These are phyloP conservation scores for Ceratocystiopsis sp. DNA, from an alignment of 2,329 filamentous ascomycete genomes.

Conservation along the genomic window DNA sequence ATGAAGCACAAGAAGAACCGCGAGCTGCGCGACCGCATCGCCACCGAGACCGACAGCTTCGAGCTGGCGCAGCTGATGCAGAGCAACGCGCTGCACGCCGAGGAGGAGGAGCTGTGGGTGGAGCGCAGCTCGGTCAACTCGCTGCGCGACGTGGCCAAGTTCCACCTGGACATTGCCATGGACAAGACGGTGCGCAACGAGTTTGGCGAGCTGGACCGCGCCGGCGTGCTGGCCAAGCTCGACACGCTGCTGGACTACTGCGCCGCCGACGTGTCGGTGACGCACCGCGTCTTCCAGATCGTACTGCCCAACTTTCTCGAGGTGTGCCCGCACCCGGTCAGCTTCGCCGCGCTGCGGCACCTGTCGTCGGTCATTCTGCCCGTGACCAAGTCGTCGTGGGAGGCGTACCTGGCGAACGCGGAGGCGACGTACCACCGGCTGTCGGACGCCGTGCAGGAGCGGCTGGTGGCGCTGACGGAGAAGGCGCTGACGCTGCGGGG, in stretches of 20 bases:
- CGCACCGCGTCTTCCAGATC: conserved; percentile 83
- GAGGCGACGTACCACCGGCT: conserved; percentile 71
- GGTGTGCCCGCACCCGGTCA: conserved; percentile 90
- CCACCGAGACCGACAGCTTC: conserved; percentile 50
- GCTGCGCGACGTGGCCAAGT: conserved; percentile 84
- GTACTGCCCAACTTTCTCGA: conserved; percentile 82
- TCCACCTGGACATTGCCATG: conserved; percentile 80
- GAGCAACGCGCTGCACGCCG: conserved; percentile 49
- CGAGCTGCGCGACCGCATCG: conserved; percentile 65
- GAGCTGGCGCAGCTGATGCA: conserved; percentile 58
- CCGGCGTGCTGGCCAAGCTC: conserved; percentile 51
- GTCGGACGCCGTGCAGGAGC: conserved; percentile 59
- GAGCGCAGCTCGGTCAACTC: conserved; percentile 91
- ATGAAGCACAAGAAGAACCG: conserved; percentile 89
- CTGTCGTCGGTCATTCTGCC: conserved; percentile 88
- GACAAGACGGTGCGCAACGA: conserved; percentile 79
- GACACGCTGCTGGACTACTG: conserved; percentile 86
- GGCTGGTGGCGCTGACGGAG: conserved; percentile 56
- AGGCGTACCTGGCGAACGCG: conserved; percentile 64
- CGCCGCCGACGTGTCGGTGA: conserved; percentile 82
- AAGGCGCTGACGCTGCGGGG: conserved; percentile 61
- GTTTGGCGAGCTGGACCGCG: conserved; percentile 66
- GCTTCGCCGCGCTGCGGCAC: conserved; percentile 84
- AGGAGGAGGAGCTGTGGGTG: conserved; percentile 94
- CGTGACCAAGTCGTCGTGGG: conserved; percentile 65